phyloP scores from a whole-genome alignment of 805 yeast species.

The Spencermartinsiella europaea region DNA sequence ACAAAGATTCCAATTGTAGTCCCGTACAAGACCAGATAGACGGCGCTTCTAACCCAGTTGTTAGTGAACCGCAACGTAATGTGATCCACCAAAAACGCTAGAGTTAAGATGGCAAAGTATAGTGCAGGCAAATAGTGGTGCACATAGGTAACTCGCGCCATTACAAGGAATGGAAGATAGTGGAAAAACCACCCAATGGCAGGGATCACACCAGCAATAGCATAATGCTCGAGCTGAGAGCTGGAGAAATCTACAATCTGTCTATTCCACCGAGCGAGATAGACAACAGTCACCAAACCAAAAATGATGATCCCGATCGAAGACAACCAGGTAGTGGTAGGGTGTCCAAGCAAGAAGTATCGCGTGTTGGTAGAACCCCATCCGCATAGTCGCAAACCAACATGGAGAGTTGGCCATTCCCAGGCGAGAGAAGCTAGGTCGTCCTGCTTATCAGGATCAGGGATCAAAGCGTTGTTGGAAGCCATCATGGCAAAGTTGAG shows the following conservation, averaged over 20 bases:
- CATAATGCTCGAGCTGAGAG: slow-evolving; percentile 37
- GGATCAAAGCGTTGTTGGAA: slow-evolving; percentile 74
- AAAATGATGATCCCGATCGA: slow-evolving; percentile 44
- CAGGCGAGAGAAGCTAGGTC: slow-evolving; percentile 70
- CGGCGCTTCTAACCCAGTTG: slow-evolving; percentile 21
- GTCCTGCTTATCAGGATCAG: slow-evolving; percentile 67
- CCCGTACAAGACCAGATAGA: slow-evolving; percentile 46
- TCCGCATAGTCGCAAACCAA: slow-evolving; percentile 71
- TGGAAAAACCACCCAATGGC: slow-evolving; percentile 89
- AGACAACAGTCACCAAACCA: slow-evolving; percentile 34
- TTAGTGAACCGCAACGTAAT: slow-evolving; percentile 33
- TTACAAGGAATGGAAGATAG: slow-evolving; percentile 78
- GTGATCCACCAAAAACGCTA: slow-evolving; percentile 55
- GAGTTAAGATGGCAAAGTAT: slow-evolving; percentile 83
- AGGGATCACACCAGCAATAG: slow-evolving; percentile 73
- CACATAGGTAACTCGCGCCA: slow-evolving; percentile 96
- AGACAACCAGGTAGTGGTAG: slow-evolving; percentile 59
- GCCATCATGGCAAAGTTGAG: slow-evolving; percentile 79
- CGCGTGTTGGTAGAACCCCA: slow-evolving; percentile 55
- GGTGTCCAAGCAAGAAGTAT: slow-evolving; percentile 66
- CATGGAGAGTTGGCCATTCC: slow-evolving; percentile 73
- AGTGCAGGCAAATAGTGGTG: slow-evolving; percentile 96
- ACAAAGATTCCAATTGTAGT: slow-evolving; percentile 53
- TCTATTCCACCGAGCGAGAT: slow-evolving; percentile 62
- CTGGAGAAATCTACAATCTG: slow-evolving; percentile 47